phyloP scores from a whole-genome alignment of 2,329 filamentous ascomycete genomes.

The Ophiocordyceps camponoti-floridani region DNA sequence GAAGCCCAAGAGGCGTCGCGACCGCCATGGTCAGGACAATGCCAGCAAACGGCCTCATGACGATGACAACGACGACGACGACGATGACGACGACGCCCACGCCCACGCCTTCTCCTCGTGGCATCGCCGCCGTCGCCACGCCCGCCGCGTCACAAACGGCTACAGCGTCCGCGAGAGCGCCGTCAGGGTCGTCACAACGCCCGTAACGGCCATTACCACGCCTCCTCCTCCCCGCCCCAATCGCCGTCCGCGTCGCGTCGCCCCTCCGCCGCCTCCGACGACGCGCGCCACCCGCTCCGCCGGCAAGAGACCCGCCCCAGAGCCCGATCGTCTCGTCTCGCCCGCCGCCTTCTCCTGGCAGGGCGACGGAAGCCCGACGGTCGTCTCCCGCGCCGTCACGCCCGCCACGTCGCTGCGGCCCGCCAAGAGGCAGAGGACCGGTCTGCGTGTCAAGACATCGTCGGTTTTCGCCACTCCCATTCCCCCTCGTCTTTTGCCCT shows the following conservation, averaged over 20 bases:
- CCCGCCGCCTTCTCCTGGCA: slow-evolving; percentile 31
- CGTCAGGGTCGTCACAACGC: slow-evolving; percentile 10
- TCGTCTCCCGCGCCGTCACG: slow-evolving; percentile 41
- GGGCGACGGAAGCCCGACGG: slow-evolving; percentile 25
- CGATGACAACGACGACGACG: background rate
- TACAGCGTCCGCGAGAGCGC: slow-evolving; percentile 18
- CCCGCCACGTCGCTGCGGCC: slow-evolving; percentile 32
- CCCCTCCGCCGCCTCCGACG: slow-evolving; percentile 14
- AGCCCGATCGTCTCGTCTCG: slow-evolving; percentile 33
- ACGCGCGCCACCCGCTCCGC: slow-evolving; percentile 29
- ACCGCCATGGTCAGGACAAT: background rate
- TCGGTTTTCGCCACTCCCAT: slow-evolving; percentile 23
- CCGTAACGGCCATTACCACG: slow-evolving; percentile 7
- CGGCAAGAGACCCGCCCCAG: slow-evolving; percentile 35
- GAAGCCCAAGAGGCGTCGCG: too few species aligned
- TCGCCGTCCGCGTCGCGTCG: slow-evolving; percentile 18
- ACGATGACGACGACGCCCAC: slow-evolving; percentile 10
- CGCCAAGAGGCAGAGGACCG: slow-evolving; percentile 41
- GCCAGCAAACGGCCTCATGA: too few species aligned
- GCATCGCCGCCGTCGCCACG: slow-evolving; percentile 13
- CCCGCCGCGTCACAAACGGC: slow-evolving; percentile 20
- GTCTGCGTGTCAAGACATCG: slow-evolving; percentile 51
- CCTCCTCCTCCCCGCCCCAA: slow-evolving; percentile 12
- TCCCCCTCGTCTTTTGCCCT: background rate
- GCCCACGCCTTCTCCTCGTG: slow-evolving; percentile 2